phyloP scores from a whole-genome alignment of 768 basidiomycete species.

The Pleurotus platypus region DNA sequence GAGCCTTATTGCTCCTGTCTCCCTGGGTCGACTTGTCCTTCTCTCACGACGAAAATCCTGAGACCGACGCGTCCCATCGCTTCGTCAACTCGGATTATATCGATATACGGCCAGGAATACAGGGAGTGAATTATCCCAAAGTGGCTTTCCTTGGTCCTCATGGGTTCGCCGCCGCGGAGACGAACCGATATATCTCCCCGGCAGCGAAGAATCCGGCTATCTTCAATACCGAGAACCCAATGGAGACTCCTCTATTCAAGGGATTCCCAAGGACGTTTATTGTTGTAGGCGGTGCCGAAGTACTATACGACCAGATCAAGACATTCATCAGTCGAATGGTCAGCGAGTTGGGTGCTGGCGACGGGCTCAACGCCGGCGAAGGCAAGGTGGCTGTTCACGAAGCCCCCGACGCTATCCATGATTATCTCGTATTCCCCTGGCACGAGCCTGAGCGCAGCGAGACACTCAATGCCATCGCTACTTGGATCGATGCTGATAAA shows the following conservation, averaged over 20 bases:
- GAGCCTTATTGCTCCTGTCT: constrained; percentile 48
- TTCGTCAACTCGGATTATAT: constrained; percentile 36
- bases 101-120: constrained; percentile 16
- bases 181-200: constrained; percentile 58
- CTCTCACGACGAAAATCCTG: constrained; percentile 29
- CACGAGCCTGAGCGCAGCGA: constrained; percentile 51
- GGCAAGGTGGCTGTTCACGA: constrained; percentile 46
- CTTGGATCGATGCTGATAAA: constrained; percentile 32
- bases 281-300: constrained; percentile 52
- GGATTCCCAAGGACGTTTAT: constrained; percentile 63
- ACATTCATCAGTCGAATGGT: constrained; percentile 46
- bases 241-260: constrained; percentile 36
- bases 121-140: constrained; percentile 27
- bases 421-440: constrained; percentile 46
- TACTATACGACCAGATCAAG: constrained; percentile 45
- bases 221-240: neutral
- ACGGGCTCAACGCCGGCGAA: constrained; percentile 31
- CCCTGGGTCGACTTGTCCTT: constrained; percentile 50
- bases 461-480: constrained; percentile 43
- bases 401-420: constrained; percentile 50
- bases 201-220: constrained; percentile 38
- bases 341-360: constrained; percentile 46
- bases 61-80: constrained; percentile 32
- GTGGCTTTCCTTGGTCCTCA: constrained; percentile 45
- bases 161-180: constrained; percentile 37